Base-by-base conservation (phyloP, 257 asterid genomes). In the Penstemon eatonii region DNA sequence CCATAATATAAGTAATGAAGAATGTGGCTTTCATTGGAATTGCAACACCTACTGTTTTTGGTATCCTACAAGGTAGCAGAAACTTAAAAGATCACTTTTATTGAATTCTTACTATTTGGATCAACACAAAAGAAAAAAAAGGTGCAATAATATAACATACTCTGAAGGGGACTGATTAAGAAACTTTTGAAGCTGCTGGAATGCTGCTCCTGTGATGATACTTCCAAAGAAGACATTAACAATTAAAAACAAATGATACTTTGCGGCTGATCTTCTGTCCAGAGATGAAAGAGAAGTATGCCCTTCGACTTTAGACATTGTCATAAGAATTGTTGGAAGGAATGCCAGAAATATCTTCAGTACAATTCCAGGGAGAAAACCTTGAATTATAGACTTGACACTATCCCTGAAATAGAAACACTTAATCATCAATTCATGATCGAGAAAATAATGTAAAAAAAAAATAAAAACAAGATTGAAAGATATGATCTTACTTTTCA, bases 1-100 rank as follows among this genome's bases (percentile, higher is more conserved):
- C 99, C 99, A 90, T 93, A 65, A 93, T 83, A 59, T 88, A 90
- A 38, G 92, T 85, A 42, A 88, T 90, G 58, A 93, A 93, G 89
- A 93, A 93, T 13, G 99, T 93, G 67, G 95, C 99, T 82, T 90
- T 93, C 87, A 90, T 64, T 55, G 97, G 97, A 76, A 93, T 87
- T 60, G 97, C 87, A 66, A 88, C 92, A 19, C 98, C 98, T 53
- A 88, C 68, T 68, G 94, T 93, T 82, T 76, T 82, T 3, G 96
- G 99, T 38, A 93, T 88, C 78, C 99, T 93, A 92, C 69, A 82
- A 76, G 41, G 44, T 45, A 38, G 50, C 39, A 67, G 4, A n/a
- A 43, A 46, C 8, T 66, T 44, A 10, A 72, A 63, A 38, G 60
- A 61, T 50, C 65, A 67, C 33, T 25, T 25, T 25, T 25, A 25